Evolutionary conservation across 306 rosid genomes (phyloP).

Genomic region (Fragaria nilgerrensis): DNA sequence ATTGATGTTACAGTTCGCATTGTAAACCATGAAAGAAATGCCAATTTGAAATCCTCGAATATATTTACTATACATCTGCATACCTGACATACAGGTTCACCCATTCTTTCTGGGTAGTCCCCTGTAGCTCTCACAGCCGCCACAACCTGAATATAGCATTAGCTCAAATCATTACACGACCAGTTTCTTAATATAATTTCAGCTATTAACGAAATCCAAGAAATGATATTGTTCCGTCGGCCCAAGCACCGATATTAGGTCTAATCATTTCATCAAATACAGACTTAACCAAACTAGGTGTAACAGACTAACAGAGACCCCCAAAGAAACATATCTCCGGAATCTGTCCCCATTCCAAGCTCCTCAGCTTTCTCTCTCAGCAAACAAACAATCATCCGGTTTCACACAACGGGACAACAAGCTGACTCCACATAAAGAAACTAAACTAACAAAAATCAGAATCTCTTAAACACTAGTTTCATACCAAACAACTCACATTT

Average conservation of each 20-base stretch:
- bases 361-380: neutral
- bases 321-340: neutral
- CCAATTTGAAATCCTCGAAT: neutral
- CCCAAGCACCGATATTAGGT: neutral
- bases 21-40: neutral
- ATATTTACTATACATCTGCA: conserved; percentile 4
- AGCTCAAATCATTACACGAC: conserved; percentile 16
- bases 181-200: neutral
- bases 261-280: neutral
- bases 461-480: neutral
- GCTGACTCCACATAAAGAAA: neutral
- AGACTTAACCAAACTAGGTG: neutral
- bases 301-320: neutral
- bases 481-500: neutral
- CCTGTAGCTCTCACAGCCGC: conserved; percentile 90
- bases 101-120: conserved; percentile 86
- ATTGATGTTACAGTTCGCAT: conserved; percentile 17
- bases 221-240: neutral
- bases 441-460: neutral
- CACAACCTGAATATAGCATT: conserved; percentile 51
- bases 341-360: neutral
- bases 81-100: conserved; percentile 90
- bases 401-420: neutral
- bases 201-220: neutral
- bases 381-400: conserved; percentile 12